Evolutionary conservation across 2,329 filamentous ascomycete genomes (phyloP).

Genomic region (Verticillium alfalfae): DNA sequence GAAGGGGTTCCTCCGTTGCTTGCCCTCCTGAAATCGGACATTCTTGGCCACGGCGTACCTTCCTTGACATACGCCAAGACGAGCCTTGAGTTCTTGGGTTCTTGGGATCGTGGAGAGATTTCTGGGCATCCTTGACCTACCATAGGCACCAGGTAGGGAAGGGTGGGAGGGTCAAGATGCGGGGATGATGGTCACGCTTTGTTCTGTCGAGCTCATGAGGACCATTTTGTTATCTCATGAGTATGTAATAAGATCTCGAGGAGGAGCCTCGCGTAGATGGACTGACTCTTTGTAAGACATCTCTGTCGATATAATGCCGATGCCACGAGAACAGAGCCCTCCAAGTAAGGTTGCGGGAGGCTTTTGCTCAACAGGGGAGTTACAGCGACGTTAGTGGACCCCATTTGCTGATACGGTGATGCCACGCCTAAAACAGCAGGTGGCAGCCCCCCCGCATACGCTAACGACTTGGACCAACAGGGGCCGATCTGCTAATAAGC

Average conservation of each 20-base stretch:
- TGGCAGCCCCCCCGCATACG: background rate
- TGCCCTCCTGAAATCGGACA: background rate
- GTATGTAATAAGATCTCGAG: background rate
- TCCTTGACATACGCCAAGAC: background rate
- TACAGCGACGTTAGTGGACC: background rate
- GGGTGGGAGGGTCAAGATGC: too few relatives aligned
- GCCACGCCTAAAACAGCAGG: background rate
- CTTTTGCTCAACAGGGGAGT: background rate
- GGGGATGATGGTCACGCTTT: background rate
- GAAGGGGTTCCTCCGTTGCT: background rate
- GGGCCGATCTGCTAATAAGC: background rate
- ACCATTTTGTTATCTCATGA: background rate
- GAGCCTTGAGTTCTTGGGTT: background rate
- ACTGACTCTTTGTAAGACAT: background rate
- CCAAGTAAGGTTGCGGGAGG: background rate
- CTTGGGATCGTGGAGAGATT: background rate
- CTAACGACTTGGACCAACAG: background rate
- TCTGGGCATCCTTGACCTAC: background rate
- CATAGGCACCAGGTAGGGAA: too few relatives aligned
- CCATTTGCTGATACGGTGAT: background rate
- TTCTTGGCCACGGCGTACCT: background rate
- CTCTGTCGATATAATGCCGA: background rate
- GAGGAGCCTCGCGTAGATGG: background rate
- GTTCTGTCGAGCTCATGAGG: background rate
- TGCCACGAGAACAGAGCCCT: background rate